These are phyloP conservation scores for Zea mays DNA, from an alignment of 176 grass and related monocot species.

Conservation along the genomic window DNA sequence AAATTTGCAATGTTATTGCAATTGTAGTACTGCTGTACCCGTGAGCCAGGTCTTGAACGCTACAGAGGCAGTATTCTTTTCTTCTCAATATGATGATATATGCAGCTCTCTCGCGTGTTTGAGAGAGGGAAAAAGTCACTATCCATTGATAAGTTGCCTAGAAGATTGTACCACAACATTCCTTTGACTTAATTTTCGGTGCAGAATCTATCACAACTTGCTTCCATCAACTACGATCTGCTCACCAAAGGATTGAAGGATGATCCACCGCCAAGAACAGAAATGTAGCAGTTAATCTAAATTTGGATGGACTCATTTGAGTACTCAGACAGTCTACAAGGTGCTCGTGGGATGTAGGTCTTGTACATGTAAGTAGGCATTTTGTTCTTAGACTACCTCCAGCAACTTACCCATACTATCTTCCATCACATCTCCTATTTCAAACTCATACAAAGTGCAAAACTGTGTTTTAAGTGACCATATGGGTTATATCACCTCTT, in stretches of 20 bases:
- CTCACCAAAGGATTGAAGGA: slow-evolving; percentile 94
- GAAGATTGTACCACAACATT: slow-evolving; percentile 17
- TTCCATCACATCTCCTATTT: no score
- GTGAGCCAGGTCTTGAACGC: not conserved
- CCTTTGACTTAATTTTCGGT: slow-evolving; percentile 36
- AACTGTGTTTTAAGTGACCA: no score
- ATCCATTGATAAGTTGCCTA: slow-evolving; percentile 20
- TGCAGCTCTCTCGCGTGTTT: not conserved
- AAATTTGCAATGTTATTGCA: not conserved
- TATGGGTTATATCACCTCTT: not conserved
- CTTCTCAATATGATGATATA: not conserved
- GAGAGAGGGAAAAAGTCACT: not conserved
- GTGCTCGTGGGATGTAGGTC: slow-evolving; percentile 56
- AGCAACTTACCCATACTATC: no score
- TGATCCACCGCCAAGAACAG: slow-evolving; percentile 57
- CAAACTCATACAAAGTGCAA: no score
- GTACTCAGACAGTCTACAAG: slow-evolving; percentile 42
- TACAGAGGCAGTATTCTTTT: no score
- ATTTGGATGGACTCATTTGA: slow-evolving; percentile 40
- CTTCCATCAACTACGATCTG: slow-evolving; percentile 98
- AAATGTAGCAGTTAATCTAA: slow-evolving; percentile 54
- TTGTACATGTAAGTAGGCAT: slow-evolving; percentile 91
- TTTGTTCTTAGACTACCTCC: not conserved
- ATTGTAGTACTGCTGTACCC: not conserved
- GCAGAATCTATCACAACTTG: slow-evolving; percentile 97